Base-by-base conservation (phyloP, 2,329 filamentous ascomycete genomes). In the Ustulina deusta region DNA sequence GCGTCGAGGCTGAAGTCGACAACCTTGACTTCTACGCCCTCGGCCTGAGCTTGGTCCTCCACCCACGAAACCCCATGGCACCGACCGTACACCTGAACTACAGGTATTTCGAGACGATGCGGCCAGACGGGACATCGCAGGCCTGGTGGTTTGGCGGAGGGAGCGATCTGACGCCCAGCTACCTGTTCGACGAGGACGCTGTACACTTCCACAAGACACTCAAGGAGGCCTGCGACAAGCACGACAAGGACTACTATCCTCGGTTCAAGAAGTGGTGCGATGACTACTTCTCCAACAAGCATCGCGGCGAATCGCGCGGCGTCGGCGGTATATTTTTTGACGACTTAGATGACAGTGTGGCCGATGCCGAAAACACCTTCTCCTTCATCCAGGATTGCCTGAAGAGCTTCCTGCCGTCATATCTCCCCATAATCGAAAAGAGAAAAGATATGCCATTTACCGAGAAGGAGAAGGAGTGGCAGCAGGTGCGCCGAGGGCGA, bases 111-210 rank as follows among this genome's bases (percentile, higher is more conserved):
- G 96, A 99, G 84, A 99, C 96, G 1, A 92, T 93, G 68, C 92
- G 95, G 75, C 88, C 91, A 9, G 91, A 95, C 74, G 93, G 92
- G 49, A 91, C 86, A 72, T 90, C 86, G 60, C 93, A 95, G 71
- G 91, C 94, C 7, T 99, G 96, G 95, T 99, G 96, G 96, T 99
- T 97, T 76, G 96, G 96, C 71, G 96, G 96, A 58, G 96, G 96
- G 64, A 94, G 93, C 61, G 96, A 99, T 80, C 82, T 99, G 73
- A 99, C 96, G 13, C 96, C 96, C 0, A 90, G 87, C 44, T 99
- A 98, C 79, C 88, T 99, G 36, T 98, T 97, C 81, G 95, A 97
- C 74, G 96, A 99, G 79, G 96, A 99, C 79, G 95, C 93, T 42
- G 92, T 97, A 65, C 95, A 97, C 81, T 99, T 99, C 87, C 96